Base-by-base conservation (phyloP, 495 filamentous ascomycete species). In the Penicillium diatomitis region DNA sequence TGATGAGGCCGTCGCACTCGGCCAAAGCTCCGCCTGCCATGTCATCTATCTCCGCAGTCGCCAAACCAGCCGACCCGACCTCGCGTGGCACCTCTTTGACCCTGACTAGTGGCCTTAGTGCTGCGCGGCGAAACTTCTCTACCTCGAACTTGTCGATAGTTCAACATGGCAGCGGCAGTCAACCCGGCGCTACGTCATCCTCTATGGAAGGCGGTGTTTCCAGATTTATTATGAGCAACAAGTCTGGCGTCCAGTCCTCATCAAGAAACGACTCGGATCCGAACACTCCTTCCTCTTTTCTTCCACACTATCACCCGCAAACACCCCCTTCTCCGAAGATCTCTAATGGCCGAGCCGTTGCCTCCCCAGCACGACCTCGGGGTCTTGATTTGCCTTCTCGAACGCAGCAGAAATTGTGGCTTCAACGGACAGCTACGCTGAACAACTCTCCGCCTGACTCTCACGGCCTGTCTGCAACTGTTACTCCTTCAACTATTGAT, bases 131-230 rank as follows among this genome's bases (percentile, higher is more conserved):
- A 0, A 65, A 58, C 0, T 49, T 61, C 32, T 67, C 69, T 9
- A 57, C 61, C 4, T 55, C 66, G 2, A 62, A 61, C 29, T 54
- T 49, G 8, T 48, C 49, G 7, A 46, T 65, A 37, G 57, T 58
- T 8, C 65, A 47, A 39, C 20, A 62, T 61, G 7, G 61, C 66
- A 5, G 20, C 20, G 53, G 58, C 3, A 63, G 52, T 27, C 55
- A 62, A 4, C 48, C 68, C 4, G 58, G 66, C 9, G 69, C 64
- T 5, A 69, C 69, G 29, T 72, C 71, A 3, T 74, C 71, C 1
- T 74, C 71, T 32, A 74, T 74, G 50, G 71, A 74, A 56, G 71
- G 69, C 2, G 71, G 71, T 9, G 70, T 74, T 32, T 74, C 71
- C 6, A 60, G 66, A 34, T 74, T 74, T 44, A 74, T 74, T 35